A percentile compares a stretch with the other conserved stretches of the same genome.
Conservation (phyloP, 768 basidiomycete species). For the Tulasnella sp. region DNA sequence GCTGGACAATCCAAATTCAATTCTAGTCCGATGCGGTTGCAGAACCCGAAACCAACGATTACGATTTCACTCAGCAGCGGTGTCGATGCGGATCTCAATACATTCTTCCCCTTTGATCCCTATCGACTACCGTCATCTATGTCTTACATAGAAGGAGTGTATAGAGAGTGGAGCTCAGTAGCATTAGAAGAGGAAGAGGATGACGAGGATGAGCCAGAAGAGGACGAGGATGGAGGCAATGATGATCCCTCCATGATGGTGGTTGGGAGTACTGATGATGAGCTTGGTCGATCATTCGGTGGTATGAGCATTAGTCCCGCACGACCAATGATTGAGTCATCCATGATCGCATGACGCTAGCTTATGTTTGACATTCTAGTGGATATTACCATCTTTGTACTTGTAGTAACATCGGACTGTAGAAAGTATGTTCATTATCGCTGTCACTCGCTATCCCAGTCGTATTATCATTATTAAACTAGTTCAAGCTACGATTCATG, state of each 20-base stretch:
- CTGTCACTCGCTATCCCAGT: too few species aligned
- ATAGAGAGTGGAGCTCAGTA: slow-evolving; percentile 81
- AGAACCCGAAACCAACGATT: neutral
- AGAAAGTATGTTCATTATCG: too few species aligned
- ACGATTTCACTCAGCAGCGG: slow-evolving; percentile 23
- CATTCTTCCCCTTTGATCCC: slow-evolving; percentile 98
- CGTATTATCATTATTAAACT: too few species aligned
- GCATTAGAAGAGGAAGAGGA: slow-evolving; percentile 57
- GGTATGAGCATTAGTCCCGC: slow-evolving; percentile 76
- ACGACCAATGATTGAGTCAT: neutral
- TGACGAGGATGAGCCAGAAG: slow-evolving; percentile 52
- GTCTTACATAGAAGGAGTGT: slow-evolving; percentile 65
- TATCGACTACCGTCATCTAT: slow-evolving; percentile 76
- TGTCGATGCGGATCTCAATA: slow-evolving; percentile 57
- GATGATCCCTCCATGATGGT: slow-evolving; percentile 20
- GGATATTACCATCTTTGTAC: too few species aligned
- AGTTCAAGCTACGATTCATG: slow-evolving; percentile 86
- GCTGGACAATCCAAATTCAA: too few species aligned
- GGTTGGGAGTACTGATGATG: slow-evolving; percentile 30
- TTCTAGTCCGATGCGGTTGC: too few species aligned
- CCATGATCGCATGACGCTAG: too few species aligned
- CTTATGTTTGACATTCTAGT: too few species aligned
- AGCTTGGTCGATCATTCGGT: slow-evolving; percentile 53
- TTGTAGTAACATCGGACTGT: too few species aligned
- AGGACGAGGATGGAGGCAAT: slow-evolving; percentile 35